phyloP scores from a whole-genome alignment of 345 rosid species.

The Sonneratia caseolaris region DNA sequence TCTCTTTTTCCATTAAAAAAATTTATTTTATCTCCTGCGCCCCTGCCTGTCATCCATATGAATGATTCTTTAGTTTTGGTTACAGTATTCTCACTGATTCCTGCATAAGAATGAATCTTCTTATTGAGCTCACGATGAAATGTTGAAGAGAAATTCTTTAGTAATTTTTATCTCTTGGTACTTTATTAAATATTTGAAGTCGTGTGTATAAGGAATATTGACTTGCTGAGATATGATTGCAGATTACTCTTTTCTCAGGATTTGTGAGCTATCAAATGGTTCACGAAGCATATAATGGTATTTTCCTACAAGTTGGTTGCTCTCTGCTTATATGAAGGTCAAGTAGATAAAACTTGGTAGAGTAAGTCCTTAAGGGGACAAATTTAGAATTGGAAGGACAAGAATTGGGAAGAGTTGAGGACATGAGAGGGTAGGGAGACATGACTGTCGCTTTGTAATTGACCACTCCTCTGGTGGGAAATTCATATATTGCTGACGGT shows the following conservation, averaged over 20 bases:
- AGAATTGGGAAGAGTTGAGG: not conserved
- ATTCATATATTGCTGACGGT: no score
- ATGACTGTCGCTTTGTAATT: not conserved
- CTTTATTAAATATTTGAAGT: not conserved
- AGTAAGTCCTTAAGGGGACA: not conserved
- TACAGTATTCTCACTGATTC: not conserved
- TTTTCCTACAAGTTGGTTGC: slow-evolving; percentile 2
- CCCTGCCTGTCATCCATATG: no score
- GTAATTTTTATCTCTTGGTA: not conserved
- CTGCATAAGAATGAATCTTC: not conserved
- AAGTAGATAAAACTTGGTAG: not conserved
- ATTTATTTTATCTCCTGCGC: no score
- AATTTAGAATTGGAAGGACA: not conserved
- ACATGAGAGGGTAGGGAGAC: not conserved
- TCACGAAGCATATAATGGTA: slow-evolving; percentile 94
- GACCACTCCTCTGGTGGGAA: no score
- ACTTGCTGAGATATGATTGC: slow-evolving; percentile 15
- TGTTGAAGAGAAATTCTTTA: not conserved
- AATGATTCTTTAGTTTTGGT: not conserved
- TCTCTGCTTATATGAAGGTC: not conserved
- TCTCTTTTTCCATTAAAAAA: not conserved
- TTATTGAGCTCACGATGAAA: not conserved
- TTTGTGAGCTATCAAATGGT: slow-evolving; percentile 99
- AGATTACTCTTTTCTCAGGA: slow-evolving; percentile 96
- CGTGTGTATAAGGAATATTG: not conserved